These are phyloP conservation scores for Erysimum cheiri DNA, from an alignment of 441 rosid genomes.

Conservation along the genomic window DNA sequence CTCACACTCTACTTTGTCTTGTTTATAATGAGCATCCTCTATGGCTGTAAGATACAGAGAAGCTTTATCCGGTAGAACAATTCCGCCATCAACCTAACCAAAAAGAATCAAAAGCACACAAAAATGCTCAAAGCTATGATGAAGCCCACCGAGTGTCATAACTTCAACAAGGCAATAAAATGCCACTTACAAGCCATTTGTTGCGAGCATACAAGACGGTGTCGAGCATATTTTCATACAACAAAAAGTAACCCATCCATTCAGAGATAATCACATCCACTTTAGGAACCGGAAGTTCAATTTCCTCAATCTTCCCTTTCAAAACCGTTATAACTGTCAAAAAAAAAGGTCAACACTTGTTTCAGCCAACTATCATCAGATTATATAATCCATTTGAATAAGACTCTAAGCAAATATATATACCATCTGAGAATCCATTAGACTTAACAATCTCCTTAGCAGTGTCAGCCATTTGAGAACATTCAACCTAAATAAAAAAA, in stretches of 20 bases:
- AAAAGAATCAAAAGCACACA: conserved; percentile 14
- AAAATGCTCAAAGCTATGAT: neutral
- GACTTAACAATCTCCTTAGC: conserved; percentile 81
- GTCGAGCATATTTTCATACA: conserved; percentile 87
- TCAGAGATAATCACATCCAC: conserved; percentile 91
- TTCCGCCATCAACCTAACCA: conserved; percentile 70
- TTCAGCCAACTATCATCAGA: neutral
- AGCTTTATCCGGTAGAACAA: conserved; percentile 85
- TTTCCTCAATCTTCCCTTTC: conserved; percentile 95
- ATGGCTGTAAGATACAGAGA: conserved; percentile 84
- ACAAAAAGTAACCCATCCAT: conserved; percentile 94
- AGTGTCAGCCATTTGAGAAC: conserved; percentile 87
- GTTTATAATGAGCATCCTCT: conserved; percentile 91
- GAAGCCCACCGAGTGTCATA: neutral
- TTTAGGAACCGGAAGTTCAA: conserved; percentile 75
- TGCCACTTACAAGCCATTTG: conserved; percentile 88
- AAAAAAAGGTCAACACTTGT: conserved; percentile 14
- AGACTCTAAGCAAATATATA: conserved; percentile 25
- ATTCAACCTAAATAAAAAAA: conserved; percentile 61
- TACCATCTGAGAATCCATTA: conserved; percentile 76
- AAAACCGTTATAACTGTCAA: conserved; percentile 79
- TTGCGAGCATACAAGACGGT: conserved; percentile 86
- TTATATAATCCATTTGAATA: neutral
- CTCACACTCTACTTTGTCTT: conserved; percentile 90
- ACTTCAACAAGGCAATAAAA: neutral